phyloP scores from a whole-genome alignment of 2,329 filamentous ascomycete species.

The Stachybotrys chartarum region DNA sequence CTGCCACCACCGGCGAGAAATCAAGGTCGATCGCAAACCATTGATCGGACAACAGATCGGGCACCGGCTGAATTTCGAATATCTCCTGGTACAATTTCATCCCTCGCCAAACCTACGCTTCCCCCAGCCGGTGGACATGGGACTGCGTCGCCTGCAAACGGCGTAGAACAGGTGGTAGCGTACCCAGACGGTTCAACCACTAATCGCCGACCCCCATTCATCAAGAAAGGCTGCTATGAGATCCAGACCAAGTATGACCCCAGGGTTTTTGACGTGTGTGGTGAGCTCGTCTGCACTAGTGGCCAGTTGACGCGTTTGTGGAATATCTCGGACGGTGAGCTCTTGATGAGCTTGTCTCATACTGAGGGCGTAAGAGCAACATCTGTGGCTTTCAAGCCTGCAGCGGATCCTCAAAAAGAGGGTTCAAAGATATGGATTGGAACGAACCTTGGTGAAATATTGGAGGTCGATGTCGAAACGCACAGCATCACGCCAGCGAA shows the following conservation, averaged over 20 bases:
- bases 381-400: slow-evolving; percentile 79
- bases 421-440: slow-evolving; percentile 83
- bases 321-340: slow-evolving; percentile 75
- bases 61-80: slow-evolving; percentile 13
- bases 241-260: slow-evolving; percentile 84
- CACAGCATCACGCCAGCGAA: slow-evolving; percentile 65
- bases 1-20: slow-evolving; percentile 20
- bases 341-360: slow-evolving; percentile 73
- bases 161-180: slow-evolving; percentile 46
- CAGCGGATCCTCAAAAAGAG: slow-evolving; percentile 68
- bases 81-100: slow-evolving; percentile 11
- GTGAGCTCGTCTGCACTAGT: slow-evolving; percentile 78
- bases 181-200: slow-evolving; percentile 81
- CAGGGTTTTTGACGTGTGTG: slow-evolving; percentile 79
- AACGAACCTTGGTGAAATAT: slow-evolving; percentile 78
- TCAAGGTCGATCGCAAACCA: slow-evolving; percentile 22
- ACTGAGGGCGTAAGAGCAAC: slow-evolving; percentile 79
- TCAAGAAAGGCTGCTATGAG: slow-evolving; percentile 64
- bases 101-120: slow-evolving; percentile 7
- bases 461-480: slow-evolving; percentile 76
- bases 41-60: slow-evolving; percentile 26
- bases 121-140: slow-evolving; percentile 9
- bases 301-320: slow-evolving; percentile 84
- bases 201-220: slow-evolving; percentile 74
- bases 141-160: slow-evolving; percentile 26